Evolutionary conservation across 2,329 filamentous ascomycete genomes (phyloP).

Genomic region (Penicillium sp.): DNA sequence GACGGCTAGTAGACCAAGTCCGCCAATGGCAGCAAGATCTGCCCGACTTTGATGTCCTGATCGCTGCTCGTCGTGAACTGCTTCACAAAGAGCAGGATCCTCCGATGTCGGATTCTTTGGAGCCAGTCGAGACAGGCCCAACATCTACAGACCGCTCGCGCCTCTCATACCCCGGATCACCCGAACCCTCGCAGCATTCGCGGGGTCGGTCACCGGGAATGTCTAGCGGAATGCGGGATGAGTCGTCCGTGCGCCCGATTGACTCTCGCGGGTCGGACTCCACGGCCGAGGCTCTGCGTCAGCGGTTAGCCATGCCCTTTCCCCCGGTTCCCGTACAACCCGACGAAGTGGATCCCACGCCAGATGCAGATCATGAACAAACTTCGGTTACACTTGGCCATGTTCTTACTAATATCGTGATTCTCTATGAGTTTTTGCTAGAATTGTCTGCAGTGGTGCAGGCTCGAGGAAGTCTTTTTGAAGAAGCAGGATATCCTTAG

Average conservation of each 20-base stretch:
- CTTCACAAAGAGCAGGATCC: conserved; percentile 36
- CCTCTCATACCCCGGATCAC: conserved; percentile 18
- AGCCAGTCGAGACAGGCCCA: conserved; percentile 22
- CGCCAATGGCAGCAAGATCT: conserved; percentile 62
- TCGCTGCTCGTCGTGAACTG: conserved; percentile 57
- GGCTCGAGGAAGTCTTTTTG: conserved; percentile 72
- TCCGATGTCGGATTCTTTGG: conserved; percentile 18
- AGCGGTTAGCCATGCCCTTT: conserved; percentile 37
- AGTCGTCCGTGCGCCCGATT: conserved; percentile 18
- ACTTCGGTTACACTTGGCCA: conserved; percentile 70
- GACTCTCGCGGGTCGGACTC: conserved; percentile 25
- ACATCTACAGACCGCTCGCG: conserved; percentile 18
- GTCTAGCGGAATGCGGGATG: conserved; percentile 25
- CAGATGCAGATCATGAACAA: conserved; percentile 28
- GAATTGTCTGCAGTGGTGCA: conserved; percentile 75
- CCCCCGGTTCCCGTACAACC: conserved; percentile 4
- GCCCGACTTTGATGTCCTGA: conserved; percentile 70
- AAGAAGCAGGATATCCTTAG: conserved; percentile 64
- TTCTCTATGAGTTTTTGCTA: conserved; percentile 76
- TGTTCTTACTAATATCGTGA: conserved; percentile 74
- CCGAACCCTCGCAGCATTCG: conserved; percentile 15
- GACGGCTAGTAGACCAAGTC: conserved; percentile 63
- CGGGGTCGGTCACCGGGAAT: conserved; percentile 17
- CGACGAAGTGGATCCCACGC: conserved; percentile 7
- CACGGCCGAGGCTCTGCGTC: conserved; percentile 33